Evolutionary conservation across 192 early-diverging fungal genomes (phyloP).

Genomic region (Coemansia furcata): DNA sequence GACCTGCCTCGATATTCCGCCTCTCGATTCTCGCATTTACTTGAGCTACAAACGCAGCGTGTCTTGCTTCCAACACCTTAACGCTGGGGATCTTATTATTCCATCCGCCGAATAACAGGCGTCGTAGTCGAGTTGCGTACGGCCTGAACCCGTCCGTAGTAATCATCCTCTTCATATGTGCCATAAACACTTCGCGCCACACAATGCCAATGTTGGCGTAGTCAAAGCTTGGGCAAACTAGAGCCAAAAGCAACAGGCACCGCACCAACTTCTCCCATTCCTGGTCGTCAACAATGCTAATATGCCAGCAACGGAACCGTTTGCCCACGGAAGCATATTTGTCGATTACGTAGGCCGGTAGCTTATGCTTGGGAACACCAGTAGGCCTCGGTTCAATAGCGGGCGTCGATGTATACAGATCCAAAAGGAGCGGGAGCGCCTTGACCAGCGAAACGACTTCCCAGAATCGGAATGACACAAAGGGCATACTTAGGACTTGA

Average conservation of each 20-base stretch:
- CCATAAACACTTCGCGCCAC: too few species aligned
- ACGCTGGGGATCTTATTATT: background rate
- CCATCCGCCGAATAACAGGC: background rate
- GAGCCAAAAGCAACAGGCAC: background rate
- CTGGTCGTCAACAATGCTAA: background rate
- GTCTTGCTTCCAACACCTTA: background rate
- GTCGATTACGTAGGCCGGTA: background rate
- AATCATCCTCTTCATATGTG: background rate
- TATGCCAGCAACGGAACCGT: background rate
- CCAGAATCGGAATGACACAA: background rate
- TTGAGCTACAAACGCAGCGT: too few species aligned
- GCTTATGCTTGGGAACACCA: background rate
- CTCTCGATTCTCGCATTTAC: too few species aligned
- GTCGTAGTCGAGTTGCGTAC: background rate
- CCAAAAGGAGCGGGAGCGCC: background rate
- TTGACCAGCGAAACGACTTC: background rate
- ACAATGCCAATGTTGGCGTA: background rate
- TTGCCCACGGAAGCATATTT: background rate
- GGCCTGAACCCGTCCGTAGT: background rate
- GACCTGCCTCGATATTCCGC: too few species aligned
- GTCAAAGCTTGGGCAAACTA: background rate
- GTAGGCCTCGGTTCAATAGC: background rate
- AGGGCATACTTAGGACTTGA: background rate
- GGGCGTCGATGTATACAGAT: background rate
- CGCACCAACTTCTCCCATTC: background rate